Conservation (phyloP, 352 stramenopile genomes). For the Phytopythium montanum region DNA sequence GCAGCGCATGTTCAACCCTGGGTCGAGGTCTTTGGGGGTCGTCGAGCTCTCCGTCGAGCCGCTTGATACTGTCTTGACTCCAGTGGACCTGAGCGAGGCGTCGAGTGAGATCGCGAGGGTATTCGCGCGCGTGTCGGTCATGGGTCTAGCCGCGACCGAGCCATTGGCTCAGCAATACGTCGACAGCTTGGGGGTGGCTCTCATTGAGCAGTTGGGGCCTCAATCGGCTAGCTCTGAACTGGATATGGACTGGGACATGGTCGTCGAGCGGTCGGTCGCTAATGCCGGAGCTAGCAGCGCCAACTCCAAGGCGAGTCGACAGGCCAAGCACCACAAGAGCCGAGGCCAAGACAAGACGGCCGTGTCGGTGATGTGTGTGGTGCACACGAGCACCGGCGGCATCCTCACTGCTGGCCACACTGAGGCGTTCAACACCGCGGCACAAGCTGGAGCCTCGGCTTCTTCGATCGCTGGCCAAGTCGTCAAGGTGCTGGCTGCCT, state of each 20-base stretch:
- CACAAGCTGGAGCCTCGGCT: neutral
- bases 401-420: slow-evolving; percentile 45
- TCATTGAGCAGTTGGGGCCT: slow-evolving; percentile 19
- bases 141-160: slow-evolving; percentile 30
- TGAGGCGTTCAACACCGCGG: slow-evolving; percentile 10
- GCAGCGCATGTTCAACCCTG: slow-evolving; percentile 51
- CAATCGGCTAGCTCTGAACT: neutral
- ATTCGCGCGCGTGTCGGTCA: slow-evolving; percentile 40
- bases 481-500: slow-evolving; percentile 21
- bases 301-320: neutral
- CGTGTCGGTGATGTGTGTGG: slow-evolving; percentile 34
- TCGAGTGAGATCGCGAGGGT: slow-evolving; percentile 28
- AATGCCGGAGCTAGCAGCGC: slow-evolving; percentile 6
- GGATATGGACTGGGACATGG: slow-evolving; percentile 23
- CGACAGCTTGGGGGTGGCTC: slow-evolving; percentile 20
- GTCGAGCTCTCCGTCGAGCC: slow-evolving; percentile 27
- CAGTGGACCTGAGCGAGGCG: slow-evolving; percentile 37
- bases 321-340: slow-evolving; percentile 11
- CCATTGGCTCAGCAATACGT: slow-evolving; percentile 34
- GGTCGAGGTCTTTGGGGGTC: slow-evolving; percentile 25
- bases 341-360: slow-evolving; percentile 22
- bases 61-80: slow-evolving; percentile 12
- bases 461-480: slow-evolving; percentile 32
- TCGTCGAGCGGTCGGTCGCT: slow-evolving; percentile 19
- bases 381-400: slow-evolving; percentile 36